Percentiles rank a stretch among this genome's conserved stretches.
phyloP scores from a whole-genome alignment of 441 rosid species.

The Metrosideros polymorpha region DNA sequence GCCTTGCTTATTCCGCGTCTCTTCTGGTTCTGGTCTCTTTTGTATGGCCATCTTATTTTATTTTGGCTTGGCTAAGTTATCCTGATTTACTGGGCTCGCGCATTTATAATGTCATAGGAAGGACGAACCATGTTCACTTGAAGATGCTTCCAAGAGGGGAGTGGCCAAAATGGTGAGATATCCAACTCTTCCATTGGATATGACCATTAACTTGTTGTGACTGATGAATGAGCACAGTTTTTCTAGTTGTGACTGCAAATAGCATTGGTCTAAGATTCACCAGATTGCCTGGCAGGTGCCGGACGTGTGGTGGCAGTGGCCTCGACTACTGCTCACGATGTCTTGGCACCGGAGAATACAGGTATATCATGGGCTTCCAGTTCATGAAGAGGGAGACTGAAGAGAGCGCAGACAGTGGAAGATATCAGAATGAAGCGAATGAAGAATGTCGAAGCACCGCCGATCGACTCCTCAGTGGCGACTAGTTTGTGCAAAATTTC shows the following conservation, averaged over 20 bases:
- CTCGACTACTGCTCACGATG: slow-evolving; percentile 57
- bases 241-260: not conserved
- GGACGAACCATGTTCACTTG: slow-evolving; percentile 41
- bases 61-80: not conserved
- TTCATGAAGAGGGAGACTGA: slow-evolving; percentile 38
- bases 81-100: not conserved
- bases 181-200: not conserved
- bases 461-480: not conserved
- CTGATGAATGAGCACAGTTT: not conserved
- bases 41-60: not conserved
- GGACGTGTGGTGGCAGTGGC: slow-evolving; percentile 74
- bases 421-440: not conserved
- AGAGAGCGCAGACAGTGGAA: not conserved
- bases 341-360: slow-evolving; percentile 68
- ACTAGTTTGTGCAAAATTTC: not conserved
- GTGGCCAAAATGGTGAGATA: slow-evolving; percentile 80
- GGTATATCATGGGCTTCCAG: slow-evolving; percentile 58
- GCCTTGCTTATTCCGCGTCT: not conserved
- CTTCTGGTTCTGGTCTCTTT: not conserved
- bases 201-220: not conserved
- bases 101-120: slow-evolving; percentile 23
- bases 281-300: slow-evolving; percentile 44
- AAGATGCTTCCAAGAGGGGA: slow-evolving; percentile 72
- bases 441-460: not conserved
- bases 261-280: not conserved